Conservation (phyloP, 495 filamentous ascomycete species). For the Cairneyella variabilis region DNA sequence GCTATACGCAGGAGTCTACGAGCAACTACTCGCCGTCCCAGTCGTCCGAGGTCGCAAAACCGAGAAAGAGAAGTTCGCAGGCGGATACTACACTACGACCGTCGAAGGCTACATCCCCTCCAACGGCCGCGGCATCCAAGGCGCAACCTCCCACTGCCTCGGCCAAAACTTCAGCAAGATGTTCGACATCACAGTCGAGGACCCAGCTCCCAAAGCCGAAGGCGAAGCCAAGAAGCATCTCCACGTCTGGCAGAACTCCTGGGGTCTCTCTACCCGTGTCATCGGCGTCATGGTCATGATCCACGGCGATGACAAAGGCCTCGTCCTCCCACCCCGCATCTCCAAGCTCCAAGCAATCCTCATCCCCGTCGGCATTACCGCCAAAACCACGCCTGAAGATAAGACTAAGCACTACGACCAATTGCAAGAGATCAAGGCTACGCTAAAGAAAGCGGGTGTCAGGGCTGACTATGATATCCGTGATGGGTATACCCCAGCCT, state of each 20-base stretch:
- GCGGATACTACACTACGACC: conserved; percentile 91
- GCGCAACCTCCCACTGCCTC: conserved; percentile 87
- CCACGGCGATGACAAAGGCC: conserved; percentile 89
- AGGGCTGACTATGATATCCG: conserved; percentile 72
- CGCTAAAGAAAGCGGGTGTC: conserved; percentile 61
- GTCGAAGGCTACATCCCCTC: conserved; percentile 92
- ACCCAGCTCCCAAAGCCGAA: conserved; percentile 72
- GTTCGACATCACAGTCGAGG: conserved; percentile 96
- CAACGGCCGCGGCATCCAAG: conserved; percentile 95
- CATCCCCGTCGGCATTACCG: conserved; percentile 90
- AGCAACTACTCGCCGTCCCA: conserved; percentile 89
- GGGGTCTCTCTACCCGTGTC: conserved; percentile 92
- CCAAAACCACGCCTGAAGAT: conserved; percentile 76
- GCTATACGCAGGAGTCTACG: conserved; percentile 83
- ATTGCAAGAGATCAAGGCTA: conserved; percentile 60
- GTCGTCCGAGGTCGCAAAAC: conserved; percentile 88
- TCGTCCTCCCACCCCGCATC: conserved; percentile 88
- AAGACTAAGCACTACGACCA: conserved; percentile 65
- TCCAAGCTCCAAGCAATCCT: conserved; percentile 81
- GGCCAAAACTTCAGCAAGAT: conserved; percentile 98
- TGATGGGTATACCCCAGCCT: conserved; percentile 86
- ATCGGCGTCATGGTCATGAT: conserved; percentile 99
- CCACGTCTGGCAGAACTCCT: conserved; percentile 96
- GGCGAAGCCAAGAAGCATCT: conserved; percentile 66
- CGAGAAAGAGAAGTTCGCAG: conserved; percentile 95